These are phyloP conservation scores for Torulaspora gathmanii DNA, from an alignment of 805 yeast genomes.

Conservation along the genomic window DNA sequence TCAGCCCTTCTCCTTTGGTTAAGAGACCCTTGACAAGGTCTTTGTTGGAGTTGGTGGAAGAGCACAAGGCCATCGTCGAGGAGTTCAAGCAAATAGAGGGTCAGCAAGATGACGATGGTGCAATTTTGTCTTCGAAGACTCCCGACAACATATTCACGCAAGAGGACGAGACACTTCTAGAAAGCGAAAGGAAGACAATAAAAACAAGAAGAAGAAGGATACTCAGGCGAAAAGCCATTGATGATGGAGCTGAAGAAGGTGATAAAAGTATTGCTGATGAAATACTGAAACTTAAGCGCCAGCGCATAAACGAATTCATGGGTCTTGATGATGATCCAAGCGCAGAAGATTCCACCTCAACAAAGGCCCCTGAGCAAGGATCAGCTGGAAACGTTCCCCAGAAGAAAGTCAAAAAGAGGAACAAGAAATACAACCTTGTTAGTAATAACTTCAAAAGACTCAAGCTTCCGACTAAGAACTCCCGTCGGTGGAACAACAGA, in stretches of 20 bases:
- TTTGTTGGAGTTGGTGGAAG: slow-evolving; percentile 30
- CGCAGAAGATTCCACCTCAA: slow-evolving; percentile 10
- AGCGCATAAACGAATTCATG: slow-evolving; percentile 20
- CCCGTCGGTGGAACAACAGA: slow-evolving; percentile 41
- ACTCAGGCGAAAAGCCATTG: slow-evolving; percentile 10
- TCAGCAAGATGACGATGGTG: slow-evolving; percentile 7
- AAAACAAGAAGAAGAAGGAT: slow-evolving; percentile 15
- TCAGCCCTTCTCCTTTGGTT: slow-evolving; percentile 33
- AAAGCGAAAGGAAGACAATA: slow-evolving; percentile 1
- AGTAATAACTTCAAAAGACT: slow-evolving; percentile 50
- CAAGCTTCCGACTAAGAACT: slow-evolving; percentile 45
- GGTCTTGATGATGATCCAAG: slow-evolving; percentile 14
- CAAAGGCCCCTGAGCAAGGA: slow-evolving; percentile 4
- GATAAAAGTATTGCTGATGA: slow-evolving; percentile 25
- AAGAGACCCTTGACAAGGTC: slow-evolving; percentile 26
- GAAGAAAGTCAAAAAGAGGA: slow-evolving; percentile 19
- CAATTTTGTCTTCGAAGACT: background rate
- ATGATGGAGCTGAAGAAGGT: slow-evolving; percentile 5
- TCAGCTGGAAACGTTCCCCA: slow-evolving; percentile 29
- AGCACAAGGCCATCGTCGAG: slow-evolving; percentile 29
- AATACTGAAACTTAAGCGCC: slow-evolving; percentile 24
- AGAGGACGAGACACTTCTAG: slow-evolving; percentile 7
- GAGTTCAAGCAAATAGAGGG: slow-evolving; percentile 23
- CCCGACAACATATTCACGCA: slow-evolving; percentile 7
- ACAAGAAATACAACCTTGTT: slow-evolving; percentile 34